Conservation (phyloP, 2,329 filamentous ascomycete genomes). For the Trichoderma brevicompactum region DNA sequence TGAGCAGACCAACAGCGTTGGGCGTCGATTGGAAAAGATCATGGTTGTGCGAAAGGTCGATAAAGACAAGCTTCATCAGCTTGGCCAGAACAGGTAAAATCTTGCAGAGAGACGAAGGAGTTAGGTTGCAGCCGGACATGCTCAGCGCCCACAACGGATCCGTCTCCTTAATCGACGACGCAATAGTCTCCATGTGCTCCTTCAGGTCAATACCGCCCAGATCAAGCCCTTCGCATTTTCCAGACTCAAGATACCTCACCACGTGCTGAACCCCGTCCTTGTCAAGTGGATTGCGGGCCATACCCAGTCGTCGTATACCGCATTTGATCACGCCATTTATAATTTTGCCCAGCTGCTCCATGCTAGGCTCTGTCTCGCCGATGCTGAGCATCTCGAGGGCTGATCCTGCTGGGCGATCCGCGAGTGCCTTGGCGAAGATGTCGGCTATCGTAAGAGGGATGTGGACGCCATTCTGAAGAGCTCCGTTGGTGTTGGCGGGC, state of each 20-base stretch:
- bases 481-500: conserved; percentile 37
- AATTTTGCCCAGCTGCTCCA: conserved; percentile 72
- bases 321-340: conserved; percentile 82
- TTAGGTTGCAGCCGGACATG: conserved; percentile 82
- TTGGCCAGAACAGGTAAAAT: conserved; percentile 74
- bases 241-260: conserved; percentile 73
- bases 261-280: conserved; percentile 75
- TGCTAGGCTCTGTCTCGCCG: conserved; percentile 74
- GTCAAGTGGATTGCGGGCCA: conserved; percentile 81
- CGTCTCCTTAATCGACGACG: conserved; percentile 55
- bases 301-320: conserved; percentile 76
- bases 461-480: conserved; percentile 42
- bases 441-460: conserved; percentile 51
- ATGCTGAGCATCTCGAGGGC: conserved; percentile 82
- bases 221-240: conserved; percentile 85
- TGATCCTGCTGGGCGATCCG: conserved; percentile 74
- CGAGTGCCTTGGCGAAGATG: conserved; percentile 75
- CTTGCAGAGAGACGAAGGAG: conserved; percentile 70
- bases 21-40: conserved; percentile 74
- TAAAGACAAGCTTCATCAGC: conserved; percentile 77
- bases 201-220: conserved; percentile 79
- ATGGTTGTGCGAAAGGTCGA: conserved; percentile 90
- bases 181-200: conserved; percentile 59
- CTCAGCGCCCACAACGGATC: conserved; percentile 78
- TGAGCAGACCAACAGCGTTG: conserved; percentile 73